phyloP scores from a whole-genome alignment of 805 yeast species.

The Kuraishia ogatae region DNA sequence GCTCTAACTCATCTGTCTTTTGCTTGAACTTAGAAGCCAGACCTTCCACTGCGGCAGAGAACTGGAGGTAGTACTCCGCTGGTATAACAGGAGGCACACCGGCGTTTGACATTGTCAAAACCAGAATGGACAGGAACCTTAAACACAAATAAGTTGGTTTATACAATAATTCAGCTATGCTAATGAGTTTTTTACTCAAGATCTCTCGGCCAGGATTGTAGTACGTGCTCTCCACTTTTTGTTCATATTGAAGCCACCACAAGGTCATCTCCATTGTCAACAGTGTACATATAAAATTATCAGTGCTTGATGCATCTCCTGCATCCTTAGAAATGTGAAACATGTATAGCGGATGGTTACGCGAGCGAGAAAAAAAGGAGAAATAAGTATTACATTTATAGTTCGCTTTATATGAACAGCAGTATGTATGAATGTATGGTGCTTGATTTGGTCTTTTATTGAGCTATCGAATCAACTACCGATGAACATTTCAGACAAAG shows the following conservation, averaged over 20 bases:
- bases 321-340: background rate
- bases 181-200: too few relatives aligned
- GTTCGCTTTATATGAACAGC: too few relatives aligned
- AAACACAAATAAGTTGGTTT: too few relatives aligned
- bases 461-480: background rate
- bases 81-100: background rate
- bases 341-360: background rate
- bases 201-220: too few relatives aligned
- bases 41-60: slow-evolving; percentile 9
- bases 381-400: too few relatives aligned
- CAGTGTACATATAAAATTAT: background rate
- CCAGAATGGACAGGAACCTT: too few relatives aligned
- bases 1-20: slow-evolving; percentile 31
- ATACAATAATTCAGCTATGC: too few relatives aligned
- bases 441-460: too few relatives aligned
- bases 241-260: too few relatives aligned
- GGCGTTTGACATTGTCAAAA: too few relatives aligned
- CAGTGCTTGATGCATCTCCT: background rate
- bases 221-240: background rate
- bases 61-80: background rate
- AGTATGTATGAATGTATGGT: too few relatives aligned
- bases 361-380: too few relatives aligned
- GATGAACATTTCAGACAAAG: background rate
- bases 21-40: slow-evolving; percentile 28
- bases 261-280: background rate